Percentiles rank a stretch among this genome's conserved stretches.
Conservation (phyloP, 768 basidiomycete genomes). For the Leucosporidium creatinivorum region DNA sequence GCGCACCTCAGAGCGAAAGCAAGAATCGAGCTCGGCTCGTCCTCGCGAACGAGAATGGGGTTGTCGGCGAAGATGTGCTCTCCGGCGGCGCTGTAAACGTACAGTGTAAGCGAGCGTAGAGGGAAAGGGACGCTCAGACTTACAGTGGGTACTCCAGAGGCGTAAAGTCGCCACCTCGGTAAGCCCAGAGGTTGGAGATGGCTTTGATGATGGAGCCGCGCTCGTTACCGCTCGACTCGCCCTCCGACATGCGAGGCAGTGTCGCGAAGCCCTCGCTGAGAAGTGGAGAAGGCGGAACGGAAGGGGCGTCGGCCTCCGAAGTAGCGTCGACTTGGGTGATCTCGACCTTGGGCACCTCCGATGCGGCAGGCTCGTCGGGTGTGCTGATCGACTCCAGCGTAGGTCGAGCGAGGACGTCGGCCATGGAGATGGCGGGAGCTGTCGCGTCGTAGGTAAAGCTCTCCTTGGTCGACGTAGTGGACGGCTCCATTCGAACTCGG, state of each 20-base stretch:
- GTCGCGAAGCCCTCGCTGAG: constrained; percentile 7
- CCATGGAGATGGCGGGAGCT: constrained; percentile 4
- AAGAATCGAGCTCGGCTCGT: constrained; percentile 96
- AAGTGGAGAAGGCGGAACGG: constrained; percentile 31
- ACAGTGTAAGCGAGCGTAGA: neutral
- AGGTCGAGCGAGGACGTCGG: constrained; percentile 44
- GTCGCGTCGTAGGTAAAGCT: neutral
- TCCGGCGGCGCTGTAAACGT: constrained; percentile 35
- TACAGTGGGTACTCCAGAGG: constrained; percentile 53
- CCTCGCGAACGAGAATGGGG: constrained; percentile 86
- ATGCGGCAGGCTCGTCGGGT: neutral
- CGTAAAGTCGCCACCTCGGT: constrained; percentile 49
- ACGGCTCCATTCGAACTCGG: neutral
- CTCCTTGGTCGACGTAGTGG: constrained; percentile 1
- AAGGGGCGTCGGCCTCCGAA: neutral
- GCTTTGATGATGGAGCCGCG: constrained; percentile 73
- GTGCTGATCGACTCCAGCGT: neutral
- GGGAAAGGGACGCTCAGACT: constrained; percentile 53
- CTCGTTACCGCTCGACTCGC: constrained; percentile 52
- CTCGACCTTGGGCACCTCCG: neutral
- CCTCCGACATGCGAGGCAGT: constrained; percentile 38
- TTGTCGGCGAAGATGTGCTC: constrained; percentile 94
- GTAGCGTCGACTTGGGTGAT: neutral
- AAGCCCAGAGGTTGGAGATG: constrained; percentile 72
- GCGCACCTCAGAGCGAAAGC: constrained; percentile 82